These are phyloP conservation scores for Sclerotinia glacialis DNA, from an alignment of 2,329 filamentous ascomycete genomes.

Conservation along the genomic window DNA sequence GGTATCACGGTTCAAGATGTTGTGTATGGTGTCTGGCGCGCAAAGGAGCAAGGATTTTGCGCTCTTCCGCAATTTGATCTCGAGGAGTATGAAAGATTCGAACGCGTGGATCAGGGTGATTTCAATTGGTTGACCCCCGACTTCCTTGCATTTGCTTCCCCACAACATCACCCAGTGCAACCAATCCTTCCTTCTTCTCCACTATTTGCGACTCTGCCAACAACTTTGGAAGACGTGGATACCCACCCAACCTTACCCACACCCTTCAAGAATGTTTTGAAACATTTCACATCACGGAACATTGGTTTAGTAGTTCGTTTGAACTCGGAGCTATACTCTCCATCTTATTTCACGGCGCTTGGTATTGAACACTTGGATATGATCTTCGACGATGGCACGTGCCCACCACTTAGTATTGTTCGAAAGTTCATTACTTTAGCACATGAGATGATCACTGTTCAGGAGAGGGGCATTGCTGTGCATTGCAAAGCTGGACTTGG, in stretches of 20 bases:
- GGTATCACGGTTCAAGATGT: constrained; percentile 94
- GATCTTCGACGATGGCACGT: constrained; percentile 99
- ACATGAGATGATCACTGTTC: constrained; percentile 88
- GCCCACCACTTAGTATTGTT: constrained; percentile 83
- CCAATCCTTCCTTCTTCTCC: constrained; percentile 72
- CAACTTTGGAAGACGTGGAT: constrained; percentile 70
- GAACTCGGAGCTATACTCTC: constrained; percentile 93
- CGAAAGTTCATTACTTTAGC: constrained; percentile 92
- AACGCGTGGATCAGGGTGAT: constrained; percentile 95
- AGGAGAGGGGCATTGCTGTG: constrained; percentile 90
- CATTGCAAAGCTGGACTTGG: constrained; percentile 98
- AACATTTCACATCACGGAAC: constrained; percentile 82
- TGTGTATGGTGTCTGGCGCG: constrained; percentile 97
- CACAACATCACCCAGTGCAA: constrained; percentile 74
- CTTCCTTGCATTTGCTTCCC: constrained; percentile 95
- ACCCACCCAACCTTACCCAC: constrained; percentile 68
- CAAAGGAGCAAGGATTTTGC: constrained; percentile 92
- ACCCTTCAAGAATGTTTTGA: constrained; percentile 94
- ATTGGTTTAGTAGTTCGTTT: constrained; percentile 92
- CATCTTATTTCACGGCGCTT: constrained; percentile 93
- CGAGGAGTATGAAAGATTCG: constrained; percentile 94
- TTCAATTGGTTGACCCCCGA: constrained; percentile 99
- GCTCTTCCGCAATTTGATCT: constrained; percentile 91
- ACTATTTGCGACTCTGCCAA: constrained; percentile 70
- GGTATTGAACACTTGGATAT: constrained; percentile 97